Conservation (phyloP, 202 grass and related monocot species). For the Musa balbisiana region DNA sequence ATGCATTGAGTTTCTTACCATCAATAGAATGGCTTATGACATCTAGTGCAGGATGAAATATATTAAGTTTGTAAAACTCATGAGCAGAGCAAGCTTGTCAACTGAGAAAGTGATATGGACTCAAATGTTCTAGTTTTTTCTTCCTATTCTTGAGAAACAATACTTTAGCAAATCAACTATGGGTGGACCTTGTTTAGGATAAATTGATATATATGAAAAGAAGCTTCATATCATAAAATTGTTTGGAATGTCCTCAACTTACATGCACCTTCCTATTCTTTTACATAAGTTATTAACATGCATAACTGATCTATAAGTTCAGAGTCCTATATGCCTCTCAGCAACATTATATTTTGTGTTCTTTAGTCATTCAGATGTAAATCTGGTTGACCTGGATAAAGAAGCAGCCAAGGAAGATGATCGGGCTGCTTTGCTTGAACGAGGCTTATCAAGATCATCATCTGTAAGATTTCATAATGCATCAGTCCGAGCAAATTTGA, state of each 20-base stretch:
- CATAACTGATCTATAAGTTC: not conserved
- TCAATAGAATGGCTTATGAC: not conserved
- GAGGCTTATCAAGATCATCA: constrained; percentile 62
- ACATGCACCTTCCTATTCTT: not conserved
- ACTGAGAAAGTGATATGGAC: not conserved
- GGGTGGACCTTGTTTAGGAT: not conserved
- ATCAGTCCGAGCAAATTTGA: constrained; percentile 64
- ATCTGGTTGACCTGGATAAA: constrained; percentile 47
- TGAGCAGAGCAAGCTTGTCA: not conserved
- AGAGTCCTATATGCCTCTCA: not conserved
- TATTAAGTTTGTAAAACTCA: not conserved
- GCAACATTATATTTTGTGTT: not conserved
- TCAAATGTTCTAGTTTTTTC: too few species aligned
- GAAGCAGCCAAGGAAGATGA: constrained; percentile 69
- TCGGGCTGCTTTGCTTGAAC: constrained; percentile 68
- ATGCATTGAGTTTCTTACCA: not conserved
- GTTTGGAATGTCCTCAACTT: not conserved
- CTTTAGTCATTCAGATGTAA: constrained; percentile 54
- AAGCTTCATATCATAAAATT: too few species aligned
- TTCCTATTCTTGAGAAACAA: not conserved
- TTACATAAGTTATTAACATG: not conserved
- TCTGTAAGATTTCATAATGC: constrained; percentile 45
- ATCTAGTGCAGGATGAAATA: not conserved
- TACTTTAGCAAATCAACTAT: not conserved
- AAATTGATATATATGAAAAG: too few species aligned